phyloP scores from a whole-genome alignment of 2,329 filamentous ascomycete species.

The Monilinia fructigena region DNA sequence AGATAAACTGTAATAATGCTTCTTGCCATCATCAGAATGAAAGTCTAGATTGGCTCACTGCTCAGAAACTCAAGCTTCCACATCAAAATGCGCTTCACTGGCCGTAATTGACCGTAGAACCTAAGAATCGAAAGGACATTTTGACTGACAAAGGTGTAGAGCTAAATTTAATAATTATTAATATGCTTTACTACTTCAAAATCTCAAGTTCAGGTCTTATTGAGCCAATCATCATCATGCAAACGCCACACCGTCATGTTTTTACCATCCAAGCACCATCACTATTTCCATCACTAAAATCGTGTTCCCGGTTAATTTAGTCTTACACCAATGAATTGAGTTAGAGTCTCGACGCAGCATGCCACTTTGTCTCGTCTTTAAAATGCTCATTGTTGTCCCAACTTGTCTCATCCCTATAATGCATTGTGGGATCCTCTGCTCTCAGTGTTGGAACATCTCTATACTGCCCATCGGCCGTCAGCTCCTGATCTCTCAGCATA shows the following conservation, averaged over 20 bases:
- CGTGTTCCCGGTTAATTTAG: no score
- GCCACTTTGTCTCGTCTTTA: background rate
- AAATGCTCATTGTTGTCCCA: constrained; percentile 13
- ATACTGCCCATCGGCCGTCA: constrained; percentile 28
- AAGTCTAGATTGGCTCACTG: background rate
- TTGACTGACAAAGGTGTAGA: background rate
- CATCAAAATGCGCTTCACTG: background rate
- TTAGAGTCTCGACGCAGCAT: background rate
- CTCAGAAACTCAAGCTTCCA: background rate
- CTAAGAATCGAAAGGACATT: no score
- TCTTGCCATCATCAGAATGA: background rate
- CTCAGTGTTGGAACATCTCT: constrained; percentile 28
- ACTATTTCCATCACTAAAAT: background rate
- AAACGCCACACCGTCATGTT: background rate
- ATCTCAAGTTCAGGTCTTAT: background rate
- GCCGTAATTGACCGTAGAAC: background rate
- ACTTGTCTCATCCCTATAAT: constrained; percentile 20
- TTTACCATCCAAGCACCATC: background rate
- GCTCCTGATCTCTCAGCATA: constrained; percentile 32
- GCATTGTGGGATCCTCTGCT: constrained; percentile 12
- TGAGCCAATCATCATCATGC: background rate
- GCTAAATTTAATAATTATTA: background rate
- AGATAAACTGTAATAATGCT: background rate
- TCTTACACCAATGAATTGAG: background rate
- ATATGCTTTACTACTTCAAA: background rate